These are phyloP conservation scores for Cercospora zeae-maydis DNA, from an alignment of 2,329 filamentous ascomycete genomes.

Conservation along the genomic window DNA sequence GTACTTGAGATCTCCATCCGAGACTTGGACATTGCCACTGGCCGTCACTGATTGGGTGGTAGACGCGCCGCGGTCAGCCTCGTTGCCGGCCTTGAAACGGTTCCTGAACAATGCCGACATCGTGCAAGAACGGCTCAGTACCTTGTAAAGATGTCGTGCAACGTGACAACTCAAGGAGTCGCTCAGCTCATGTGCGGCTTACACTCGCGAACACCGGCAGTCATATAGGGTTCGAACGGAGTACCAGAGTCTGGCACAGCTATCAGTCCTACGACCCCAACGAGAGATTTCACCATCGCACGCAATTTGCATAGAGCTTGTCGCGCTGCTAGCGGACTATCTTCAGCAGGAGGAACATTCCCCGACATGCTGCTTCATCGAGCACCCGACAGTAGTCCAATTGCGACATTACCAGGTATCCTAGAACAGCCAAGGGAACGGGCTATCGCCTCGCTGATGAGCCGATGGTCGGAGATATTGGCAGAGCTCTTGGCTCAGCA, in stretches of 20 bases:
- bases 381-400: not conserved
- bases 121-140: not conserved
- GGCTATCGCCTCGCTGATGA: not conserved
- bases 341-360: not conserved
- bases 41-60: constrained; percentile 16
- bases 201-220: not conserved
- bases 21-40: constrained; percentile 15
- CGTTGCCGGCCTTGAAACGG: constrained; percentile 14
- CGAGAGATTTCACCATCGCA: constrained; percentile 20
- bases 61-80: constrained; percentile 6
- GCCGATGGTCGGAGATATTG: not conserved
- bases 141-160: not conserved
- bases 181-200: not conserved
- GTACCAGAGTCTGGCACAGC: not conserved
- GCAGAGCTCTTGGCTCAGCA: not conserved
- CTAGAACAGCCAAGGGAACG: not conserved
- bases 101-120: constrained; percentile 18
- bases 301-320: constrained; percentile 10
- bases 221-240: constrained; percentile 1
- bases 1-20: constrained; percentile 45
- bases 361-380: not conserved
- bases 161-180: not conserved
- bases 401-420: not conserved
- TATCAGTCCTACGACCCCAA: not conserved
- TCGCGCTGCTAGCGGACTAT: not conserved